Base-by-base conservation (phyloP, 345 rosid genomes). In the Rhodomyrtus tomentosa region DNA sequence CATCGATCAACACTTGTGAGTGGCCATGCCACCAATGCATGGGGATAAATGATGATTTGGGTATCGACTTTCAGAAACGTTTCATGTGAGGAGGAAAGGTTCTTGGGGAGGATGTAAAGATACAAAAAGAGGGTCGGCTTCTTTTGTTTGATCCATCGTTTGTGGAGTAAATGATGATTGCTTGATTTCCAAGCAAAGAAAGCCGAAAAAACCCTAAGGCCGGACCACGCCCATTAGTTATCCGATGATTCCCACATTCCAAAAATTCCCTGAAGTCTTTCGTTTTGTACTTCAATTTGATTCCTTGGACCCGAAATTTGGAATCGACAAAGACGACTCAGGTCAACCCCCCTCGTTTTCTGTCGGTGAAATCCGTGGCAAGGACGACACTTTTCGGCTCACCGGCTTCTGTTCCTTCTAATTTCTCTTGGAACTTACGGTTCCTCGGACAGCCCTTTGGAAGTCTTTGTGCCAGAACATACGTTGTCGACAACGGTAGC, bases 101-200 rank as follows among this genome's bases (percentile, higher is more conserved):
- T 56, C 8, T n/a, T n/a, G 62, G 5, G 5, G 58, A 7, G 62
- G 73, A 59, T 16, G 42, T 62, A 29, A 29, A 62, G 74, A 29
- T 62, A 62, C 74, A 16, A 62, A 85, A 88, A 81, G 82, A 3
- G 25, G 62, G 91, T 88, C 93, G 92, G 92, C 93, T 84, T 25
- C 81, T 68, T 89, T 92, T 90, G 94, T 91, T 91, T 81, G 81
- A 89, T 89, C 42, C 83, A 20, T n/a, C 82, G 87, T 85, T 55
- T 25, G 82, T 32, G 84, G 84, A 73, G 58, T 68, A 25, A 50
- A 40, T 84, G 45, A 51, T 73, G 51, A 50, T 72, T 68, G 85
- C 88, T 82, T 82, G 73, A 24, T 25, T 86, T 84, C 10, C 81
- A 74, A 82, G 87, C 45, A 32, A 80, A 36, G 53, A 50, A 36